Conservation (phyloP, 257 asterid species). For the Solanum peruvianum region DNA sequence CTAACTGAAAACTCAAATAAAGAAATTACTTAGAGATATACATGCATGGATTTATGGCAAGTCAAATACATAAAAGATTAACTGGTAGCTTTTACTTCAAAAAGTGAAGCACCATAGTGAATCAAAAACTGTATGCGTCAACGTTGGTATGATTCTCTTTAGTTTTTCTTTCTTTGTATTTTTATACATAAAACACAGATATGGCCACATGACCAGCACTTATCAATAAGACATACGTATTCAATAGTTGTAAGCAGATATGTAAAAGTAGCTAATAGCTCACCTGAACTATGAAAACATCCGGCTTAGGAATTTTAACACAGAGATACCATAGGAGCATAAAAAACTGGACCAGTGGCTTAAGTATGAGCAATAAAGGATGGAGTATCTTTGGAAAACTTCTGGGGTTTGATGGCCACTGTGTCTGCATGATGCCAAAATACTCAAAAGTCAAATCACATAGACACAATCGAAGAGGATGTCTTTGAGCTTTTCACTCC, state of each 20-base stretch:
- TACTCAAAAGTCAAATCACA: background rate
- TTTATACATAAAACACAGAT: background rate
- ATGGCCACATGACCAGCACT: background rate
- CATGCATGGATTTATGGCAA: background rate
- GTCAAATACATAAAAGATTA: background rate
- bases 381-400: slow-evolving; percentile 59
- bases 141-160: background rate
- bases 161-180: background rate
- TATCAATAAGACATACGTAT: background rate
- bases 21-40: background rate
- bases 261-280: slow-evolving; percentile 2
- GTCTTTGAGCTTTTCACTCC: background rate
- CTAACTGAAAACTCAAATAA: background rate
- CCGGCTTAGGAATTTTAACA: slow-evolving; percentile 77
- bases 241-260: background rate
- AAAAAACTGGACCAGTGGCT: slow-evolving; percentile 73
- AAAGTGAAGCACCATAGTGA: background rate
- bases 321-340: slow-evolving; percentile 91
- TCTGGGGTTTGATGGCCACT: slow-evolving; percentile 59
- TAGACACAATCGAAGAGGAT: background rate
- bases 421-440: slow-evolving; percentile 46
- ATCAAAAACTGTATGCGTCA: background rate
- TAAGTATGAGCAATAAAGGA: slow-evolving; percentile 64
- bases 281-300: slow-evolving; percentile 89
- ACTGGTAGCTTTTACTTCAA: background rate